Evolutionary conservation across 2,329 filamentous ascomycete species (phyloP), one percentile per base, ranked within the genome.

Genomic region (Aspergillus novofumigatus): DNA sequence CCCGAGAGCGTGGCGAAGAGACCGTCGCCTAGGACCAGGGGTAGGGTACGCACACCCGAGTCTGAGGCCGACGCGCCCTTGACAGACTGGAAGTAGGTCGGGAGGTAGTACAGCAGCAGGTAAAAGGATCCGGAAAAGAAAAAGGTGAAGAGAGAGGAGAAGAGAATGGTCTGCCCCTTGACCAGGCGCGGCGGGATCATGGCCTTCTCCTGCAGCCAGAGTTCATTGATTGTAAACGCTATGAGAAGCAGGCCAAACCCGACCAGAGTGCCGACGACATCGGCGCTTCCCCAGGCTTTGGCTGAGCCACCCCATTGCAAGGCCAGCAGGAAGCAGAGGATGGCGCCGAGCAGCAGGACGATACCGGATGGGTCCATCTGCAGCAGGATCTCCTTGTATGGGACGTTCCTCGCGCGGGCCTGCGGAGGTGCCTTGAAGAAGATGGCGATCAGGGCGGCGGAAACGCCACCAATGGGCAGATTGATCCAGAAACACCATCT

Each of bases 351-450:
- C 7, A 79, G 59, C 25, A 79, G 63, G n/a, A 69, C 60, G 0
- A 69, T 68, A 1, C 80, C 81, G 0, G 73, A 57, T 1, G 75
- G 63, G 55, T 83, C 81, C 56, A 83, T 71, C 28, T 81, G 75
- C 0, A 72, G 62, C 8, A 80, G 38, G 62, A 76, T 78, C 60
- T 75, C 72, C 51, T 59, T 57, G 20, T 2, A 7, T 11, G 44
- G 21, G 20, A 47, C 44, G 3, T 14, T 3, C 14, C 26, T 47
- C 55, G 49, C 55, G 8, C 50, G 8, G 6, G 42, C 49, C 10
- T 29, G 21, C 11, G 20, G 20, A 6, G 68, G 69, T 1, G 64
- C 59, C 9, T 62, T 53, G 55, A 69, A 70, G 61, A 72, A 69
- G 38, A 71, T 32, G 7, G 68, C 29, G 9, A 71, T 64, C 29